These are phyloP conservation scores for Stemphylium lycopersici DNA, from an alignment of 2,329 filamentous ascomycete genomes.

Conservation along the genomic window DNA sequence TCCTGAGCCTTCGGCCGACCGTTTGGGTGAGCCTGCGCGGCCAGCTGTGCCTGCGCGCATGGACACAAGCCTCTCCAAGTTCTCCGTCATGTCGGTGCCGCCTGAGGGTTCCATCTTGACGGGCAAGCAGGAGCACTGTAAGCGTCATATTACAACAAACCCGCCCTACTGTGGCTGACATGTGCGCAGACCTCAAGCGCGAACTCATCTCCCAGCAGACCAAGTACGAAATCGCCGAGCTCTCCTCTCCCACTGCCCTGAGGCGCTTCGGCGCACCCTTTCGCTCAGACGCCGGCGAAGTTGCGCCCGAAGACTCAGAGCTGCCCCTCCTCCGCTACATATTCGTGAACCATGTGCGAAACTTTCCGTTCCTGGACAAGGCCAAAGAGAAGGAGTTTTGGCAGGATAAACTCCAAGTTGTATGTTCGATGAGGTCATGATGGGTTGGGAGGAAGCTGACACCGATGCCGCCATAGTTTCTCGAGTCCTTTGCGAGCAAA, in stretches of 20 bases:
- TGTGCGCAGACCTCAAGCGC: slow-evolving; percentile 80
- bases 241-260: slow-evolving; percentile 92
- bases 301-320: slow-evolving; percentile 91
- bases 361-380: slow-evolving; percentile 97
- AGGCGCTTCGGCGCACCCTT: slow-evolving; percentile 96
- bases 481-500: slow-evolving; percentile 96
- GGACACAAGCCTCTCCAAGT: slow-evolving; percentile 46
- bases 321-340: slow-evolving; percentile 93
- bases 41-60: slow-evolving; percentile 26
- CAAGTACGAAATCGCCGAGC: slow-evolving; percentile 85
- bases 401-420: slow-evolving; percentile 96
- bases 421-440: slow-evolving; percentile 56
- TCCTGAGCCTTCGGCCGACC: slow-evolving; percentile 25
- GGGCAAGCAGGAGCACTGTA: slow-evolving; percentile 98
- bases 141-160: slow-evolving; percentile 37
- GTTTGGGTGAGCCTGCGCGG: slow-evolving; percentile 28
- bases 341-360: slow-evolving; percentile 96
- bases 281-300: slow-evolving; percentile 87
- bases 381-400: slow-evolving; percentile 98
- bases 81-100: slow-evolving; percentile 54
- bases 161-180: slow-evolving; percentile 11
- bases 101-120: slow-evolving; percentile 72
- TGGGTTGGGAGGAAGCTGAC: slow-evolving; percentile 24
- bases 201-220: slow-evolving; percentile 93
- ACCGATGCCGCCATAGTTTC: slow-evolving; percentile 65